A percentile compares a stretch with the other conserved stretches of the same genome.
Conservation (phyloP, 441 rosid species). For the Jatropha multifida region DNA sequence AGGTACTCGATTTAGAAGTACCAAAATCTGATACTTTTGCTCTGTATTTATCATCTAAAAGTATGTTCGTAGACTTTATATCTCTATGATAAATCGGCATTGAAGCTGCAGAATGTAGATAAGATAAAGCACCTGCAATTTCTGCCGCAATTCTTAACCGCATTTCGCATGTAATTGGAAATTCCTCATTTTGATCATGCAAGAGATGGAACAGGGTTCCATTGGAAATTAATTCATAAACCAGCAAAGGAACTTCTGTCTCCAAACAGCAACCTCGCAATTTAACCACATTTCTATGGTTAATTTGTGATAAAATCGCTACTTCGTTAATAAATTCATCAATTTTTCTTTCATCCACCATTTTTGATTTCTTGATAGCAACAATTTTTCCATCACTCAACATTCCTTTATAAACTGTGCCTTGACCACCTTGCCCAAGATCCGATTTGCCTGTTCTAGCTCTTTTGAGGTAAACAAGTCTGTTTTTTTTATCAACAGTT, state of each 20-base stretch:
- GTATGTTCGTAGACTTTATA: slow-evolving; percentile 13
- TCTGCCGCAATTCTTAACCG: slow-evolving; percentile 5
- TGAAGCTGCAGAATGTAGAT: slow-evolving; percentile 20
- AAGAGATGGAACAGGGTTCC: slow-evolving; percentile 14
- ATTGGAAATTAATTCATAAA: slow-evolving; percentile 11
- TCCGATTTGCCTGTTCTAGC: slow-evolving; percentile 12
- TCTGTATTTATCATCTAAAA: slow-evolving; percentile 13
- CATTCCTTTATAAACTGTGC: not conserved
- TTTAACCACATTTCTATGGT: slow-evolving; percentile 15
- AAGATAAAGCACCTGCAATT: slow-evolving; percentile 10
- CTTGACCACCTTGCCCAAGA: slow-evolving; percentile 19
- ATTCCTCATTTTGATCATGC: slow-evolving; percentile 13
- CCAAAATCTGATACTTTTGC: slow-evolving; percentile 21
- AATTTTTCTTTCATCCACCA: slow-evolving; percentile 2
- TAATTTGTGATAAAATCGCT: slow-evolving; percentile 2
- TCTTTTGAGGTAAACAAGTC: slow-evolving; percentile 12
- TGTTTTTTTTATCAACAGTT: not conserved
- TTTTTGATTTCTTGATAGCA: slow-evolving; percentile 11
- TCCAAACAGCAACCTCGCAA: slow-evolving; percentile 16
- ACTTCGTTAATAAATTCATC: slow-evolving; percentile 16
- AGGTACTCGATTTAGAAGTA: slow-evolving; percentile 1
- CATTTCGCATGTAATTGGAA: slow-evolving; percentile 18
- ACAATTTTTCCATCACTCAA: slow-evolving; percentile 6
- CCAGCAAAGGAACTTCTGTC: slow-evolving; percentile 14
- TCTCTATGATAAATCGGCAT: slow-evolving; percentile 13